These are phyloP conservation scores for Candida jianshihensis DNA, from an alignment of 805 yeast species.

Conservation along the genomic window DNA sequence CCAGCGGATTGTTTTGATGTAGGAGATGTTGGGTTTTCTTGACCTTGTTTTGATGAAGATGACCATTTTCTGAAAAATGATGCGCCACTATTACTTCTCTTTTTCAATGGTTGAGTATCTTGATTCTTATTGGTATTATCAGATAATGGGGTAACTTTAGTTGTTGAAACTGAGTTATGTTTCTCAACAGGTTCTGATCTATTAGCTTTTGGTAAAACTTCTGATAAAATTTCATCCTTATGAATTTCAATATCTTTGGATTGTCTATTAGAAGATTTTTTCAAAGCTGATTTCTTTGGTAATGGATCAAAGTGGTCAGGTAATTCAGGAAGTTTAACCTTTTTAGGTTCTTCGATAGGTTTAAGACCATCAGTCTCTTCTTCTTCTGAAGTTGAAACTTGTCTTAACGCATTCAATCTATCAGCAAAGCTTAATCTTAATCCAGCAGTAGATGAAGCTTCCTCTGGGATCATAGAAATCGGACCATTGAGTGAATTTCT, in stretches of 20 bases:
- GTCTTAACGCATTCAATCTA: constrained; percentile 24
- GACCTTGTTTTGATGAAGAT: constrained; percentile 16
- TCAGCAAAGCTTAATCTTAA: constrained; percentile 34
- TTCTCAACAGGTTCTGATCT: constrained; percentile 7
- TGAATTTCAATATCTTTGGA: constrained; percentile 26
- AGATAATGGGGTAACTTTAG: constrained; percentile 11
- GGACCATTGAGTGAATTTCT: constrained; percentile 4
- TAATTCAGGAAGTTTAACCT: constrained; percentile 18
- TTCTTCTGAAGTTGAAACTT: constrained; percentile 2
- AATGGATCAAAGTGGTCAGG: constrained; percentile 14
- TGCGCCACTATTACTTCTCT: constrained; percentile 16
- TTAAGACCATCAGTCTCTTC: constrained; percentile 3
- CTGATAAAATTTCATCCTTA: constrained; percentile 5
- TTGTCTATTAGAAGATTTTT: constrained; percentile 2
- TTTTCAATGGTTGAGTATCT: constrained; percentile 4
- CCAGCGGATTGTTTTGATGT: constrained; percentile 9
- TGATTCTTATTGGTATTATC: constrained; percentile 14
- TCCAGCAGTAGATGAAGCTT: constrained; percentile 11
- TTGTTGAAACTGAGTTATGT: constrained; percentile 11
- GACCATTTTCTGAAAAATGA: constrained; percentile 24
- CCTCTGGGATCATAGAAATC: constrained; percentile 16
- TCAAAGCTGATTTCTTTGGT: constrained; percentile 4
- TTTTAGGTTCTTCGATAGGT: constrained; percentile 6
- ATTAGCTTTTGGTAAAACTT: constrained; percentile 12
- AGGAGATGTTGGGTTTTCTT: background rate